Evolutionary conservation across 139 green algal species (phyloP), one percentile per base, ranked within the genome.

Genomic region (Nannochloris sp.): DNA sequence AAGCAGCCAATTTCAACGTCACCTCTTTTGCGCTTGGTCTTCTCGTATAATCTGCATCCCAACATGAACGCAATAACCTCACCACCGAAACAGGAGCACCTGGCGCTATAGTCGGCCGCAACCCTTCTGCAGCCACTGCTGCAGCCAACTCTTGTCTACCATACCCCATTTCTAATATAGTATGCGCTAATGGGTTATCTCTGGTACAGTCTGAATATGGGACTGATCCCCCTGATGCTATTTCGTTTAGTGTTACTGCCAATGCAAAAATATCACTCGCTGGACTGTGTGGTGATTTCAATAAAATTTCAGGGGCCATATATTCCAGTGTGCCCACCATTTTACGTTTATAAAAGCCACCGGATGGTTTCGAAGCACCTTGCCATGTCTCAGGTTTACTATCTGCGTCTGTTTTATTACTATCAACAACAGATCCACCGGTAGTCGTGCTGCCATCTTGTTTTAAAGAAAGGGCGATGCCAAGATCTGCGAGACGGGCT

Each of bases 101-200:
- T 3, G 36, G 45, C 2, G 64, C 70, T 60, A 90, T 62, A n/a
- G 66, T 79, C 7, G 90, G 90, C 15, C 88, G 71, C 64, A 97
- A 71, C 8, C 88, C 86, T 64, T 93, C 88, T 35, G 79, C 74
- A 9, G 68, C 81, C 53, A 97, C 82, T 19, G 90, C 90, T 13
- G 78, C 81, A 6, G 83, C 80, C 30, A 97, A 79, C 73, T 97
- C 88, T 71, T 90, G 77, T 38, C 82, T 71, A 33, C 87, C 83
- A 72, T 97, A 97, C 7, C 86, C 85, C 73, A 93, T 85, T 65
- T 97, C 88, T 38, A 97, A 74, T 14, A 95, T 77, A 0, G 90
- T 97, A 77, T 97, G 90, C 0, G 76, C 73, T 31, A 86, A 80
- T 13, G 90, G 89, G 71, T 93, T 92, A 73, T 94, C 88, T 59